Base-by-base conservation (phyloP, 768 basidiomycete species). In the Porpolomopsis calyptriformis region DNA sequence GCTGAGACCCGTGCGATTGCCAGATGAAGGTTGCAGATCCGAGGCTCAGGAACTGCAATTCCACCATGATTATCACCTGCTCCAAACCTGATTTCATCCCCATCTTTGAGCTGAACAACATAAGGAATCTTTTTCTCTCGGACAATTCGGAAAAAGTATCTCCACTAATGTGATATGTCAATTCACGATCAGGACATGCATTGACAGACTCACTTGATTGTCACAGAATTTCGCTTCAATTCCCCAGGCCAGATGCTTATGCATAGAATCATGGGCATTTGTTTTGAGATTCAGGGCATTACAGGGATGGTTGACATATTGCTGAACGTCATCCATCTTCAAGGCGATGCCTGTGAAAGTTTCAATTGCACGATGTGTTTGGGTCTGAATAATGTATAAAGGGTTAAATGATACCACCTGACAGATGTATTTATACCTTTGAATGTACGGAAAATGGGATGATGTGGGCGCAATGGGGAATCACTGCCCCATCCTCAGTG, bases 211-310 rank as follows among this genome's bases (percentile, higher is more conserved):
- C 43, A 45, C 43, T 33, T 45, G 29, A 11, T 26, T 27, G 36
- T 37, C 33, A 43, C 18, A 20, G 24, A 38, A 25, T 35, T 24
- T 48, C 23, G 47, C 47, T 48, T 48, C 47, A 23, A 48, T 48
- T 20, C 47, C 47, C 47, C 47, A 48, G 41, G 47, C 47, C 48
- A 49, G 29, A 29, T 43, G 16, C 48, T 49, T 43, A 38, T 44
- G 26, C 48, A 49, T 49, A 16, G 48, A 7, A 47, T 57, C 2
- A 58, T 65, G 35, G 52, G 61, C 49, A 64, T 63, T 31, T 14
- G 16, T 9, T 56, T 51, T 1, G 40, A 52, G 7, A 22, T 36
- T 47, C 38, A 46, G 34, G n/a, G 33, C 45, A 38, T 46, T 46
- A 18, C 36, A 20, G 27, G 45, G 45, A 46, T 46, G 45, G 36